Evolutionary conservation across 2,329 filamentous ascomycete species (phyloP).

Genomic region (Trichoderma lentiforme): DNA sequence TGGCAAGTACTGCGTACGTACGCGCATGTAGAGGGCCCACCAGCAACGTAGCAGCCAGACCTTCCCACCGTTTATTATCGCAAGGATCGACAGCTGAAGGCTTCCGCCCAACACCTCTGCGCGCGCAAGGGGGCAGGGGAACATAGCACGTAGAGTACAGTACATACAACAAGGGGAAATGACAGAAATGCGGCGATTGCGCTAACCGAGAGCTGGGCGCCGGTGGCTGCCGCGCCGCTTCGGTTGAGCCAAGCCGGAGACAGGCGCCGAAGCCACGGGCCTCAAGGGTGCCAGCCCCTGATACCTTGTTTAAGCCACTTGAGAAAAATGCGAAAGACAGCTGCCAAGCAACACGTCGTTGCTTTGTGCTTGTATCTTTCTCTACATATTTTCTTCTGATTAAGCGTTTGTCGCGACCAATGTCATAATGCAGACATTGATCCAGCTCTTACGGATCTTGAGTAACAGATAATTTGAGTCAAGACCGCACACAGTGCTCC

Average conservation of each 20-base stretch:
- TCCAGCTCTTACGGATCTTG: neutral
- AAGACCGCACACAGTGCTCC: neutral
- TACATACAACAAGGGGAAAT: neutral
- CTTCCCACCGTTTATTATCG: neutral
- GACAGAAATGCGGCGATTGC: neutral
- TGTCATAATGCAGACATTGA: neutral
- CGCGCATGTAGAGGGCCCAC: neutral
- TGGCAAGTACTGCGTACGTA: neutral
- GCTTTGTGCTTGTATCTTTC: neutral
- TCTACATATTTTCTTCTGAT: neutral
- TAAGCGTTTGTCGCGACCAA: neutral
- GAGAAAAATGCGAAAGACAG: neutral
- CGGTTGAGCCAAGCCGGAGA: neutral
- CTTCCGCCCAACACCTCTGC: neutral
- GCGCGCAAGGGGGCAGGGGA: neutral
- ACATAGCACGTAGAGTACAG: too few relatives aligned
- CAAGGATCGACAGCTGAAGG: constrained; percentile 7
- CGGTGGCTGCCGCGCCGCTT: constrained; percentile 3
- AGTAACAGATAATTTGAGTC: neutral
- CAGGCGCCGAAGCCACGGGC: neutral
- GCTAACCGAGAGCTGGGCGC: neutral
- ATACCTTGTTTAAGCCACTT: neutral
- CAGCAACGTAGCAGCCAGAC: neutral
- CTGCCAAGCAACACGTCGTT: neutral
- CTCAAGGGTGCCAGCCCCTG: neutral